Conservation (phyloP, 2,329 filamentous ascomycete genomes). For the Aspergillus hortae region DNA sequence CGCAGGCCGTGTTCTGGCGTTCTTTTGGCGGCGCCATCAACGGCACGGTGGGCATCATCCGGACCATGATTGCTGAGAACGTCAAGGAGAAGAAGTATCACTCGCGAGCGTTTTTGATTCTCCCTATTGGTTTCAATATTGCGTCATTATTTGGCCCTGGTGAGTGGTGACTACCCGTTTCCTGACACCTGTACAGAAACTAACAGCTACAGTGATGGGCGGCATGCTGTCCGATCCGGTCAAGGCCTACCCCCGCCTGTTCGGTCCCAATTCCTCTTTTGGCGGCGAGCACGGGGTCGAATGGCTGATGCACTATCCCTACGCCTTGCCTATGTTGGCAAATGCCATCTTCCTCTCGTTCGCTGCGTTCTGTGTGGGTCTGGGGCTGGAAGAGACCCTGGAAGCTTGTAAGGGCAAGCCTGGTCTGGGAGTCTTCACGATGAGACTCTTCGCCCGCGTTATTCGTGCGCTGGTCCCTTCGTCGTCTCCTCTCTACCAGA, state of each 20-base stretch:
- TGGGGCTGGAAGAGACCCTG: conserved; percentile 64
- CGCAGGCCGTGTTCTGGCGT: conserved; percentile 62
- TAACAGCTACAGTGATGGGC: conserved; percentile 51
- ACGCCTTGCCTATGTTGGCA: conserved; percentile 65
- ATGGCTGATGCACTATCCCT: conserved; percentile 63
- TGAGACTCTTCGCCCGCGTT: conserved; percentile 26
- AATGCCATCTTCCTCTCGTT: conserved; percentile 58
- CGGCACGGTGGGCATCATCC: conserved; percentile 69
- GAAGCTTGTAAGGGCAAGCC: conserved; percentile 45
- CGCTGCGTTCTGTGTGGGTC: conserved; percentile 54
- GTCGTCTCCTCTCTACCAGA: conserved; percentile 30
- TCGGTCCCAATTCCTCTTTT: conserved; percentile 57
- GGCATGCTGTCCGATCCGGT: conserved; percentile 66
- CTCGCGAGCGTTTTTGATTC: conserved; percentile 54
- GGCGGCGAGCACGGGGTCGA: conserved; percentile 54
- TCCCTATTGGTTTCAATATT: conserved; percentile 66
- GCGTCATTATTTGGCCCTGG: conserved; percentile 52
- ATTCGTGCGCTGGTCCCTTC: conserved; percentile 24
- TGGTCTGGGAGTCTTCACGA: conserved; percentile 40
- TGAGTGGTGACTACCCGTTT: conserved; percentile 15
- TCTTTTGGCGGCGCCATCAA: conserved; percentile 65
- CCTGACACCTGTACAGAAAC: conserved; percentile 5
- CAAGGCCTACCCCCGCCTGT: conserved; percentile 59
- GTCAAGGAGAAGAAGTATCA: conserved; percentile 65
- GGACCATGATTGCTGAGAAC: conserved; percentile 69